A percentile compares a stretch with the other conserved stretches of the same genome.
Evolutionary conservation across 148 eudicot genomes (phyloP).

Genomic region (Heliosperma pusillum): DNA sequence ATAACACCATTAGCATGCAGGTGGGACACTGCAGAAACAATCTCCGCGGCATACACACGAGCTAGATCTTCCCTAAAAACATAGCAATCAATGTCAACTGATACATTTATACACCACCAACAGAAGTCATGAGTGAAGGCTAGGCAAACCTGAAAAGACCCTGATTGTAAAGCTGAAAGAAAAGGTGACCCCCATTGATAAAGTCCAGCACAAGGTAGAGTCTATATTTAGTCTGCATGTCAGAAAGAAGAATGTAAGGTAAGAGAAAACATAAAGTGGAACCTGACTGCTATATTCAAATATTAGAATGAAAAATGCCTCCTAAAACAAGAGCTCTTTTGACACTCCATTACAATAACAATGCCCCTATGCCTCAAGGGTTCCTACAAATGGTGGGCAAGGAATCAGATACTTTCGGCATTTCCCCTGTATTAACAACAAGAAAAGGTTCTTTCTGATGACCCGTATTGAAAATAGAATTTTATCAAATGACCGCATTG

Average conservation of each 20-base stretch:
- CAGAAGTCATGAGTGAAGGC: neutral
- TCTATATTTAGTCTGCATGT: slow-evolving; percentile 74
- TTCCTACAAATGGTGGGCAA: neutral
- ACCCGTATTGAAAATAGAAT: neutral
- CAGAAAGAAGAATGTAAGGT: slow-evolving; percentile 17
- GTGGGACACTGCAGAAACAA: slow-evolving; percentile 89
- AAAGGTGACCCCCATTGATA: slow-evolving; percentile 88
- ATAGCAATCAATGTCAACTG: slow-evolving; percentile 7
- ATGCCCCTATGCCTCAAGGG: neutral
- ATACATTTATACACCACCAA: slow-evolving; percentile 6
- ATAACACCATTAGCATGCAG: slow-evolving; percentile 87
- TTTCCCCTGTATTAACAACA: neutral
- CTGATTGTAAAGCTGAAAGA: slow-evolving; percentile 77
- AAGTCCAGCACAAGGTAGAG: slow-evolving; percentile 87
- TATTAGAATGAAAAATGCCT: neutral
- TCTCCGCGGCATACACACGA: slow-evolving; percentile 86
- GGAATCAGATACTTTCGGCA: no score
- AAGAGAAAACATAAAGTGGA: neutral
- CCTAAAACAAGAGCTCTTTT: neutral
- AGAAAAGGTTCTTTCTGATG: neutral
- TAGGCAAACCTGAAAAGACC: slow-evolving; percentile 65
- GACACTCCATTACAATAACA: neutral
- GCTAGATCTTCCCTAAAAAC: slow-evolving; percentile 88
- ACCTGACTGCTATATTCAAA: slow-evolving; percentile 3
- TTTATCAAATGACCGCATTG: neutral